Evolutionary conservation across 257 asterid species (phyloP), one percentile per base, ranked within the genome.

Genomic region (Marsdenia floribunda): DNA sequence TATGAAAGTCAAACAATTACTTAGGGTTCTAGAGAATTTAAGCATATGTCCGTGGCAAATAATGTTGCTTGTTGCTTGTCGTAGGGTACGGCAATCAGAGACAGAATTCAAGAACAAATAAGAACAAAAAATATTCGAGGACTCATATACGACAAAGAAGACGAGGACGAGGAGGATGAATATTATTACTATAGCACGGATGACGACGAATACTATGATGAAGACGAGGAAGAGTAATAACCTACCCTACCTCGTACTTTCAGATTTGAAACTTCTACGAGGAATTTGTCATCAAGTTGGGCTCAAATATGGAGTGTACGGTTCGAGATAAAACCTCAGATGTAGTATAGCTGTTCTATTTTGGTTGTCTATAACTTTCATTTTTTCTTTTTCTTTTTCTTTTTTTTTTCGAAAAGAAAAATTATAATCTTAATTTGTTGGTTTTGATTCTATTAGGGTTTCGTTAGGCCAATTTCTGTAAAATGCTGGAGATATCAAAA

Each of bases 31-130:
- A 46, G 42, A 49, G 40, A 46, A 44, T 22, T 46, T 40, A 37
- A 40, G 44, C 44, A 46, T 21, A 26, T 59, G 3, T 22, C 35
- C 67, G 4, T 75, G 64, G 33, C 40, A 7, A 40, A 74, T 58
- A 21, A 0, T 19, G 38, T 64, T 73, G 73, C 46, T 13, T 57
- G 38, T 46, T 50, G 69, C 73, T 74, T 54, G 71, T 71, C 74
- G 10, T 78, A 87, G 90, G 88, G 88, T 7, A 87, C 90, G 29
- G 90, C 81, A 77, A 87, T 87, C 54, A 81, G 87, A 72, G 89
- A 87, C 68, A 75, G 85, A 58, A 87, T 87, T 78, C 90, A 87
- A 73, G 90, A 84, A 67, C 88, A 85, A 59, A 84, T 82, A 6
- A 72, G 80, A 57, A 76, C 88, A 16, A 79, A 76, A 71, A 81